Evolutionary conservation across 805 yeast genomes (phyloP).

Genomic region (Wickerhamiella hasegawae): DNA sequence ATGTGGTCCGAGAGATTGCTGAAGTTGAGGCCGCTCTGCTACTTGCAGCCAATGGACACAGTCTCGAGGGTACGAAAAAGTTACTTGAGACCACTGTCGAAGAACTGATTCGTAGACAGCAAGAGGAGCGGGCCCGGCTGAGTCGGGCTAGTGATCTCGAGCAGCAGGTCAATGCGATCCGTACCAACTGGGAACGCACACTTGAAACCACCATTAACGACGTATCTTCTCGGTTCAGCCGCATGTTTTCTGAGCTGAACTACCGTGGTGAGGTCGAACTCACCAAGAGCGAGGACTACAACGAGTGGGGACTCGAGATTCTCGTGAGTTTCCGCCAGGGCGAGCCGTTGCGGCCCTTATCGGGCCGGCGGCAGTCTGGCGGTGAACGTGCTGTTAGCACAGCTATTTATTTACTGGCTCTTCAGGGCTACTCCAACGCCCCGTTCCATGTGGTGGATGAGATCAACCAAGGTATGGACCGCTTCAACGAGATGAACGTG

Average conservation of each 20-base stretch:
- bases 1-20: conserved; percentile 1
- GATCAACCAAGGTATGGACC: conserved; percentile 98
- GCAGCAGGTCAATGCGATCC: conserved; percentile 2
- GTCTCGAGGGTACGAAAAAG: conserved; percentile 4
- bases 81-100: conserved; percentile 4
- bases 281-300: conserved; percentile 28
- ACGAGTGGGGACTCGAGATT: conserved; percentile 79
- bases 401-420: conserved; percentile 72
- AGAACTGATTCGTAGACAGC: conserved; percentile 1
- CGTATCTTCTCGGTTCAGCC: conserved; percentile 50
- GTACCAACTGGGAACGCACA: conserved; percentile 43
- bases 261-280: conserved; percentile 71
- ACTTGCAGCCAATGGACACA: conserved; percentile 5
- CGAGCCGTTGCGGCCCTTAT: conserved; percentile 52
- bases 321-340: conserved; percentile 72
- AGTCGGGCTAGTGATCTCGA: conserved; percentile 23
- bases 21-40: conserved; percentile 2
- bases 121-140: conserved; percentile 19
- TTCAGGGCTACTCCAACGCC: conserved; percentile 74
- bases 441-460: conserved; percentile 96
- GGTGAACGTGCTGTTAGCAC: conserved; percentile 97
- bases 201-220: conserved; percentile 34
- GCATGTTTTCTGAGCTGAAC: conserved; percentile 57
- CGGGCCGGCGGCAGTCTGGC: conserved; percentile 87
- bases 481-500: conserved; percentile 73